Conservation (phyloP, 257 asterid genomes). For the Craterostigma plantagineum region DNA sequence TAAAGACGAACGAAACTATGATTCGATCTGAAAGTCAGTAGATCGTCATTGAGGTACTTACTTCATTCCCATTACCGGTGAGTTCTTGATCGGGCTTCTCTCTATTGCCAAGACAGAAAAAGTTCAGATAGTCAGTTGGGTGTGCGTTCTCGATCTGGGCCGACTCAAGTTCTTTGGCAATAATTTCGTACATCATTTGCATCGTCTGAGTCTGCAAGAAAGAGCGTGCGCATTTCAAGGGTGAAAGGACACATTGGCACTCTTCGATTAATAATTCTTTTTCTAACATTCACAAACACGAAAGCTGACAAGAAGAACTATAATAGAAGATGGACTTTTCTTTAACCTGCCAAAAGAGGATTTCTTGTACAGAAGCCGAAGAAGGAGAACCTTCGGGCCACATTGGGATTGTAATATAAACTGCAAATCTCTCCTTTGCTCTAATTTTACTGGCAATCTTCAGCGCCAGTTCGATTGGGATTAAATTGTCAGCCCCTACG, state of each 20-base stretch:
- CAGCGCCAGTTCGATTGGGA: constrained; percentile 81
- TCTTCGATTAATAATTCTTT: too few species aligned
- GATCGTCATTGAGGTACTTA: constrained; percentile 17
- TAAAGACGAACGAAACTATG: too few species aligned
- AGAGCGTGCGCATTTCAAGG: too few species aligned
- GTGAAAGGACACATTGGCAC: too few species aligned
- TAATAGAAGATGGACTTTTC: not conserved
- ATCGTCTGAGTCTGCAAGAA: constrained; percentile 45
- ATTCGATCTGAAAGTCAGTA: too few species aligned
- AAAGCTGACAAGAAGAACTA: too few species aligned
- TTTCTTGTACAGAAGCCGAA: constrained; percentile 85
- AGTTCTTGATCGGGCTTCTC: constrained; percentile 20
- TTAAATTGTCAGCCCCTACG: constrained; percentile 79
- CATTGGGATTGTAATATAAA: constrained; percentile 77
- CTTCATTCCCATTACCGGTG: constrained; percentile 8
- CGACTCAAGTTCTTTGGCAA: constrained; percentile 26
- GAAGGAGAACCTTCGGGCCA: constrained; percentile 92
- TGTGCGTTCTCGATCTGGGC: constrained; percentile 25
- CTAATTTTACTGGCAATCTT: constrained; percentile 75
- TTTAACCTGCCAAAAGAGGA: constrained; percentile 85
- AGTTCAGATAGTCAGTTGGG: constrained; percentile 40
- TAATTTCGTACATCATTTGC: constrained; percentile 41
- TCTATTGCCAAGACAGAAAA: constrained; percentile 48
- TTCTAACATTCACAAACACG: too few species aligned
- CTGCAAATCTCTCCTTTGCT: constrained; percentile 63